phyloP scores from a whole-genome alignment of 768 basidiomycete species.

The Sarcodon aspratus region DNA sequence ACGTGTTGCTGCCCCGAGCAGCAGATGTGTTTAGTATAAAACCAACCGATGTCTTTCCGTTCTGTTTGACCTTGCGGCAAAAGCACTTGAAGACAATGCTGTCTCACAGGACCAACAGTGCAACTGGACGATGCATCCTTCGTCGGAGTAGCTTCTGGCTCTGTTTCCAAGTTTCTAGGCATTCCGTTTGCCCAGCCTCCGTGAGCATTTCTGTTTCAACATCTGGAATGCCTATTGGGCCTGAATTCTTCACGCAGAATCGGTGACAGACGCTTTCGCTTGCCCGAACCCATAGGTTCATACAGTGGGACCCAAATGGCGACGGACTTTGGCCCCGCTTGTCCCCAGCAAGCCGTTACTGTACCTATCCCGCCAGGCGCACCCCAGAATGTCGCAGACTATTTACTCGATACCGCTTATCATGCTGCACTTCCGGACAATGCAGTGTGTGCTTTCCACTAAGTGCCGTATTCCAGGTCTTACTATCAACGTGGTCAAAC shows the following conservation, averaged over 20 bases:
- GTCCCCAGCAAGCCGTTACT: conserved; percentile 31
- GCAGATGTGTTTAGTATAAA: too few species aligned
- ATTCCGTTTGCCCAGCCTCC: conserved; percentile 47
- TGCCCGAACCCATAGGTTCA: conserved; percentile 1
- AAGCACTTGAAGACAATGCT: too few species aligned
- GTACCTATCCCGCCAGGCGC: conserved; percentile 25
- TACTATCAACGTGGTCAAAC: conserved; percentile 40
- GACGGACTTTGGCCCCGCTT: conserved; percentile 29
- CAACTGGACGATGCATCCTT: conserved; percentile 22
- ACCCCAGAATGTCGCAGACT: conserved; percentile 21
- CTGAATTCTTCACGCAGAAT: conserved; percentile 12
- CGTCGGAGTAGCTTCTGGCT: conserved; percentile 23
- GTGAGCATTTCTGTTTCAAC: conserved; percentile 19
- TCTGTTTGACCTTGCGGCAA: too few species aligned
- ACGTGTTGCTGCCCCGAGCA: too few species aligned
- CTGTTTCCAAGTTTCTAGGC: conserved; percentile 31
- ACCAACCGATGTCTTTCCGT: too few species aligned
- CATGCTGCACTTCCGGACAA: conserved; percentile 19
- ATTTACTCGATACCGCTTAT: conserved; percentile 14
- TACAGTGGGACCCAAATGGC: conserved; percentile 28
- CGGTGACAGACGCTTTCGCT: conserved; percentile 19
- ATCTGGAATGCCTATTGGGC: neutral
- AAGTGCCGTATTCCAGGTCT: conserved; percentile 24
- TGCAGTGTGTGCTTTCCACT: neutral
- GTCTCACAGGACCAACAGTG: too few species aligned